These are phyloP conservation scores for Boletus sp. DNA, from an alignment of 768 basidiomycete genomes.

Conservation along the genomic window DNA sequence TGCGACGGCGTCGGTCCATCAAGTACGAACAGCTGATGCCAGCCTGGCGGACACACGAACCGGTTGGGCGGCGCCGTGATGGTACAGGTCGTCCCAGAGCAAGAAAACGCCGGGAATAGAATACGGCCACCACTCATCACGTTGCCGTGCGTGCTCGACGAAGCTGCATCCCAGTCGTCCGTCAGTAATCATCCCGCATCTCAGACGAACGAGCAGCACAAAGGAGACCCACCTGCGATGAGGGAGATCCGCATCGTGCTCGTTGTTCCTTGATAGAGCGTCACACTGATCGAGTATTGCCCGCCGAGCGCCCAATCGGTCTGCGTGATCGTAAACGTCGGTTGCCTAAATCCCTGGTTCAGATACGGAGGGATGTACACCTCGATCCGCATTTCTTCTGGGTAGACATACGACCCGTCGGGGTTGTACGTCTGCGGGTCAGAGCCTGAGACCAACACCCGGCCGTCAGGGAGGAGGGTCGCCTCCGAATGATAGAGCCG, in stretches of 20 bases:
- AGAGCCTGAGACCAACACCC: conserved; percentile 72
- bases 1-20: conserved; percentile 78
- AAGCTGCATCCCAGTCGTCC: conserved; percentile 37
- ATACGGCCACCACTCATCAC: conserved; percentile 64
- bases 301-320: conserved; percentile 64
- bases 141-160: conserved; percentile 76
- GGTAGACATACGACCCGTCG: conserved; percentile 43
- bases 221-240: conserved; percentile 48
- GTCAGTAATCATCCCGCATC: not conserved
- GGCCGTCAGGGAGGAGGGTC: conserved; percentile 69
- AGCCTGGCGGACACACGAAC: conserved; percentile 66
- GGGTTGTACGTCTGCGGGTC: conserved; percentile 56
- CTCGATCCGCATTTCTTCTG: conserved; percentile 75
- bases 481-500: conserved; percentile 80
- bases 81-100: conserved; percentile 66
- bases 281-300: conserved; percentile 49
- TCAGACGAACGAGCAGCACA: not conserved
- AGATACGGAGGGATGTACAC: conserved; percentile 89
- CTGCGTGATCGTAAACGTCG: conserved; percentile 51
- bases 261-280: conserved; percentile 38
- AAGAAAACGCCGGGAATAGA: conserved; percentile 71
- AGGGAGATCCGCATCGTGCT: conserved; percentile 58
- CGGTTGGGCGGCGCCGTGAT: conserved; percentile 75
- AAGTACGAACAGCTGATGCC: conserved; percentile 73
- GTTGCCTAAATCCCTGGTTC: conserved; percentile 57